Conservation (phyloP, 805 yeast species). For the Candida corydali region DNA sequence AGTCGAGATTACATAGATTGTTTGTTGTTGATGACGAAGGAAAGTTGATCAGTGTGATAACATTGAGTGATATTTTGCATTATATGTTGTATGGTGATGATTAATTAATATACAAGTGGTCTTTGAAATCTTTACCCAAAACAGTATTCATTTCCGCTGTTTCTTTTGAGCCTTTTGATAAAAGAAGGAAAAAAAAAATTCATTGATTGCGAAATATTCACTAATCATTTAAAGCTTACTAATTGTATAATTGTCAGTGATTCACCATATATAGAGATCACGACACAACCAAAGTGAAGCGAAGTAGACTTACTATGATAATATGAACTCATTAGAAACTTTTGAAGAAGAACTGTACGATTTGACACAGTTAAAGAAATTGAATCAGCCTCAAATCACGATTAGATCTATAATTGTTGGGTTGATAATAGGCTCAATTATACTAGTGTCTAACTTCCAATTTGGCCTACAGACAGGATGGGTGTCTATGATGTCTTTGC, state of each 20-base stretch:
- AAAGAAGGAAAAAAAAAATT: not conserved
- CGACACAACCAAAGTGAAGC: not conserved
- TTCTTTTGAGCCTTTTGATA: not conserved
- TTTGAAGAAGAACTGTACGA: not conserved
- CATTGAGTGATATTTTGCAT: conserved; percentile 84
- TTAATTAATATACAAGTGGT: conserved; percentile 10
- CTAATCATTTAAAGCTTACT: not conserved
- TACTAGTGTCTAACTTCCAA: conserved; percentile 86
- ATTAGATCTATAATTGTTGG: conserved; percentile 73
- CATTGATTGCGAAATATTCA: conserved; percentile 2
- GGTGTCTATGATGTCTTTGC: conserved; percentile 99
- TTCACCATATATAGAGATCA: too few relatives aligned
- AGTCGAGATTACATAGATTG: conserved; percentile 85
- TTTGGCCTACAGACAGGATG: conserved; percentile 97
- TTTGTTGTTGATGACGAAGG: conserved; percentile 88
- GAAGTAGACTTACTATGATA: not conserved
- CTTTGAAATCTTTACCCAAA: not conserved
- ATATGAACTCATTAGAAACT: conserved; percentile 1
- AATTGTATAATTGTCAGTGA: too few relatives aligned
- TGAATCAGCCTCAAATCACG: conserved; percentile 62
- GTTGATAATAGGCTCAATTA: conserved; percentile 77
- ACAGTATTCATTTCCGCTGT: not conserved
- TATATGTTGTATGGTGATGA: conserved; percentile 70
- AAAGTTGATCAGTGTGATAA: conserved; percentile 73
- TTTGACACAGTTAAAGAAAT: conserved; percentile 33